Evolutionary conservation across 768 basidiomycete species (phyloP).

Genomic region (Jaapia argillacea): DNA sequence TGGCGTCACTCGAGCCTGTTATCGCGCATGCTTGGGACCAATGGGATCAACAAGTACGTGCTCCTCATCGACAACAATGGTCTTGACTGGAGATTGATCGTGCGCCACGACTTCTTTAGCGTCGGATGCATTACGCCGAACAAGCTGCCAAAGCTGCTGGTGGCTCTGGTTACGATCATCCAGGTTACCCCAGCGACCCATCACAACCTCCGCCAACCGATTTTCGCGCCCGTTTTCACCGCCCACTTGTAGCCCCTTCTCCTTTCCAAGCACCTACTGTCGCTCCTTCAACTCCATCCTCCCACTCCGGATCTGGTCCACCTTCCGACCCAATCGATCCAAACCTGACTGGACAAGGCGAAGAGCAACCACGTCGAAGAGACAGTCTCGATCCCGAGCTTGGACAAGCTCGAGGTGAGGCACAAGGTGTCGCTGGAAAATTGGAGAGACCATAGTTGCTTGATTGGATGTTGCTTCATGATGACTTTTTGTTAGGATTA

Average conservation of each 20-base stretch:
- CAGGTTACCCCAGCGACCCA: conserved; percentile 14
- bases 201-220: conserved; percentile 27
- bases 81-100: conserved; percentile 1
- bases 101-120: conserved; percentile 22
- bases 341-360: conserved; percentile 8
- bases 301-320: conserved; percentile 5
- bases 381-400: conserved; percentile 17
- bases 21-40: conserved; percentile 82
- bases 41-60: conserved; percentile 75
- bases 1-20: conserved; percentile 67
- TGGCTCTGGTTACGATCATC: conserved; percentile 19
- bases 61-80: conserved; percentile 1
- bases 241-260: conserved; percentile 46
- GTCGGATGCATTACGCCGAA: conserved; percentile 34
- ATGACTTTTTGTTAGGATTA: no score
- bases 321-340: conserved; percentile 13
- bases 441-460: no score
- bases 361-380: not conserved
- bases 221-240: conserved; percentile 58
- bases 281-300: conserved; percentile 8
- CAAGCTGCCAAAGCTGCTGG: conserved; percentile 16
- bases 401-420: conserved; percentile 24
- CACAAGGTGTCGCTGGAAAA: conserved; percentile 20
- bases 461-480: no score
- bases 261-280: conserved; percentile 34